A percentile compares a stretch with the other conserved stretches of the same genome.
Evolutionary conservation across 768 basidiomycete genomes (phyloP).

Genomic region (Imleria badia): DNA sequence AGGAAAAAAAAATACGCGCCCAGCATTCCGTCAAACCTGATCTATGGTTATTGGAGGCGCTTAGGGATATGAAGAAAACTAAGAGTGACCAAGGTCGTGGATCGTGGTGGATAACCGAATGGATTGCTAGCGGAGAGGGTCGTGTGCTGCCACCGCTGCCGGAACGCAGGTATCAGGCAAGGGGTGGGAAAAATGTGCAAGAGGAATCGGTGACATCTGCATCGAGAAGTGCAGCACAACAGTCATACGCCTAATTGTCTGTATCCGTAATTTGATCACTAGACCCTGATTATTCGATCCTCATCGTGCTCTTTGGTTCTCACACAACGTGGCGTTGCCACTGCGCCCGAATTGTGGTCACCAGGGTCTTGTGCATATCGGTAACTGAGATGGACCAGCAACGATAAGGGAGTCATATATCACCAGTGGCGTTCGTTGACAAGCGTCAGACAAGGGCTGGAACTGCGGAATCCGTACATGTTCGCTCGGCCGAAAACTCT

Average conservation of each 20-base stretch:
- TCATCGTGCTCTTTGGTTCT: background rate
- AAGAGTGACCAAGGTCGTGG: conserved; percentile 31
- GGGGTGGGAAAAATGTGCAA: conserved; percentile 1
- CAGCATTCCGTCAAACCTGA: conserved; percentile 34
- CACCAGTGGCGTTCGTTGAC: too few relatives aligned
- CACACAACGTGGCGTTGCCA: background rate
- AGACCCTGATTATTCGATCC: background rate
- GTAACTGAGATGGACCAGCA: background rate
- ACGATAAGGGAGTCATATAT: background rate
- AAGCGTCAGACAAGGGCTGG: too few relatives aligned
- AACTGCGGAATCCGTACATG: too few relatives aligned
- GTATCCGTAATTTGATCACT: background rate
- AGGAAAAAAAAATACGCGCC: conserved; percentile 19
- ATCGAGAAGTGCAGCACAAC: background rate
- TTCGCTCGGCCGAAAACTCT: too few relatives aligned
- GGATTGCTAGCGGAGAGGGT: conserved; percentile 24
- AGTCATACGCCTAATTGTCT: conserved; percentile 5
- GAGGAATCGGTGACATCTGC: background rate
- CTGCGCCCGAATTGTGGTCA: background rate
- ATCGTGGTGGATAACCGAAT: conserved; percentile 28
- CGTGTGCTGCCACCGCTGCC: conserved; percentile 17
- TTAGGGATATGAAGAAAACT: conserved; percentile 36
- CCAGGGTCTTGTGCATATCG: background rate
- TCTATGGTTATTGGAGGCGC: conserved; percentile 38
- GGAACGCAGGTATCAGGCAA: conserved; percentile 16